Evolutionary conservation across 2,329 filamentous ascomycete genomes (phyloP).

Genomic region (Ramularia endophylla): DNA sequence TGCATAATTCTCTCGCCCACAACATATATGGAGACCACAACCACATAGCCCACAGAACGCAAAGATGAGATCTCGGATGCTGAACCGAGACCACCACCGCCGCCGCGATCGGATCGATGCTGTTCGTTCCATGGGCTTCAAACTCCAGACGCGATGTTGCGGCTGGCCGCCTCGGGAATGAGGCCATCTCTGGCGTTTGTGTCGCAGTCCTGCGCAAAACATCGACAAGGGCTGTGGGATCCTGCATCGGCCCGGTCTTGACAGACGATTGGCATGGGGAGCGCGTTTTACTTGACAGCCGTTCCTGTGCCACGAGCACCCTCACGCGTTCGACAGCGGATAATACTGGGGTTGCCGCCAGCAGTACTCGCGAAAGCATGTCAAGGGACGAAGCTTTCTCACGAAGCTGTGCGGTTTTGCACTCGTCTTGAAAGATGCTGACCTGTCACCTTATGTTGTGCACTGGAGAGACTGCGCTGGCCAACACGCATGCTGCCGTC

Average conservation of each 20-base stretch:
- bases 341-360: too few species aligned
- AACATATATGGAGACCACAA: too few species aligned
- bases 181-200: slow-evolving; percentile 7
- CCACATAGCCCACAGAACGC: too few species aligned
- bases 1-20: too few species aligned
- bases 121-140: too few species aligned
- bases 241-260: slow-evolving; percentile 14
- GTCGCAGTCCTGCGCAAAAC: slow-evolving; percentile 8
- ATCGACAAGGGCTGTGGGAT: slow-evolving; percentile 9
- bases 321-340: not conserved
- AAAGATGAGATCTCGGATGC: too few species aligned
- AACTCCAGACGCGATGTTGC: too few species aligned
- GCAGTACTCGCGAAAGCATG: too few species aligned
- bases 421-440: not conserved
- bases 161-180: not conserved
- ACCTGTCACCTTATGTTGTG: slow-evolving; percentile 15
- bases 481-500: slow-evolving; percentile 19
- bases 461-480: slow-evolving; percentile 10
- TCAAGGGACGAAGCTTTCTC: too few species aligned
- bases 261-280: slow-evolving; percentile 12
- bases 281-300: slow-evolving; percentile 13
- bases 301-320: not conserved
- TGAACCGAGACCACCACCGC: too few species aligned
- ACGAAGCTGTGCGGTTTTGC: too few species aligned
- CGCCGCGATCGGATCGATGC: too few species aligned